These are phyloP conservation scores for Vararia minispora DNA, from an alignment of 768 basidiomycete species.

Conservation along the genomic window DNA sequence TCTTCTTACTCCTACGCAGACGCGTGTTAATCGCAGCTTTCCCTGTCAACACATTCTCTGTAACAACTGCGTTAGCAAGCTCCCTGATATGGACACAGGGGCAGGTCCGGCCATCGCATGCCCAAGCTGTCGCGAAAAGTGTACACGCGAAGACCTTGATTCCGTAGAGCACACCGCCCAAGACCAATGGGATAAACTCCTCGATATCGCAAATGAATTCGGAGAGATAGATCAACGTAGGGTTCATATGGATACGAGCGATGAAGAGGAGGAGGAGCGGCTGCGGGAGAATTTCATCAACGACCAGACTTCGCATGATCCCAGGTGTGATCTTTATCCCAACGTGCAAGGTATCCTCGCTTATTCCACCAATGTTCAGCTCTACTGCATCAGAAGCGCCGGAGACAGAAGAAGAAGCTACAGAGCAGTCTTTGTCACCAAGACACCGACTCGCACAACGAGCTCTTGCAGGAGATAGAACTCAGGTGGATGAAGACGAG, in stretches of 20 bases:
- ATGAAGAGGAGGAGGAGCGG: conserved; percentile 31
- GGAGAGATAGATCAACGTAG: conserved; percentile 26
- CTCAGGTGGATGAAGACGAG: not conserved
- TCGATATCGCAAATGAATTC: conserved; percentile 29
- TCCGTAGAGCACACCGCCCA: conserved; percentile 26
- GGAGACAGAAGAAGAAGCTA: not conserved
- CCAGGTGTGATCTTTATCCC: not conserved
- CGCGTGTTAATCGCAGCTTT: conserved; percentile 20
- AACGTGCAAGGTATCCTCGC: too few relatives aligned
- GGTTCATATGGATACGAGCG: conserved; percentile 27
- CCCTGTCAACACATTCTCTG: conserved; percentile 35
- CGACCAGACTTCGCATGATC: conserved; percentile 10
- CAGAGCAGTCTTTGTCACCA: too few relatives aligned
- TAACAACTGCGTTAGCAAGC: conserved; percentile 23
- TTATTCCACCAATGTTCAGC: too few relatives aligned
- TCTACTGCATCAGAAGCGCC: too few relatives aligned
- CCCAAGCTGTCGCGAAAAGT: conserved; percentile 24
- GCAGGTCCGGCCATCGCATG: conserved; percentile 26
- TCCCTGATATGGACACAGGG: conserved; percentile 19
- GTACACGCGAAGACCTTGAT: conserved; percentile 23
- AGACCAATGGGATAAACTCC: conserved; percentile 32
- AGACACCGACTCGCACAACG: too few relatives aligned
- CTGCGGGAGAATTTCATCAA: conserved; percentile 20
- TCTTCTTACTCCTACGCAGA: not conserved
- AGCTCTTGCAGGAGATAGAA: too few relatives aligned